Base-by-base conservation (phyloP, 139 green algal species). In the Chlorella sp. region DNA sequence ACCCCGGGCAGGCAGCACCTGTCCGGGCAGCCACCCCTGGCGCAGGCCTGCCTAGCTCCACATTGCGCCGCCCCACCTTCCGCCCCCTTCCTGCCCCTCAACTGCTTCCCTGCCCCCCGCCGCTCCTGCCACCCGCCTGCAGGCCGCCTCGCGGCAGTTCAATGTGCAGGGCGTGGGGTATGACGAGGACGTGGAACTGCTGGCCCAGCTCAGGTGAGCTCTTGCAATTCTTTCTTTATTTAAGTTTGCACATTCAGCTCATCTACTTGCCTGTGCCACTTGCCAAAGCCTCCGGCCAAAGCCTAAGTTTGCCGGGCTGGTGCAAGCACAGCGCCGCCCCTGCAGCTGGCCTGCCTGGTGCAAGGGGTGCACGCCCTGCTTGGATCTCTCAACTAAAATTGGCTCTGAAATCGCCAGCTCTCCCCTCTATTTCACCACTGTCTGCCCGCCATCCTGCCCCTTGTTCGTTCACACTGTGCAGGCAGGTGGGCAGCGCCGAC, bases 151-250 rank as follows among this genome's bases (percentile, higher is more conserved):
- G n/a, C 57, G 82, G 14, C 32, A 32, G n/a, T 66, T 53, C 82
- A 86, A 86, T 60, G 32, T 86, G 32, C 82, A 60, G 7, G 60
- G 16, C 1, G n/a, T 22, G 18, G 57, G 36, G 57, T 86, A 86
- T 60, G 82, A 86, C 21, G 5, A 12, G 16, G 82, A 86, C 15
- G 82, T 21, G n/a, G n/a, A 39, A 60, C 82, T 86, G 32, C 64
- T 86, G 40, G 68, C 11, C 1, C 82, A 86, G 82, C 82, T 86
- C 28, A 86, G n/a, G 82, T 86, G 34, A 7, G 82, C 64, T 9
- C 48, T 57, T 57, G 48, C n/a, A n/a, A n/a, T n/a, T n/a, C n/a
- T n/a, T n/a, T n/a, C n/a, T n/a, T n/a, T 28, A 19, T 28, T 42
- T 11, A 12, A 21, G 76, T 11, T 57, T 48, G n/a, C n/a, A n/a